phyloP scores from a whole-genome alignment of 2,329 filamentous ascomycete genomes.

The Endocalyx cinctus region DNA sequence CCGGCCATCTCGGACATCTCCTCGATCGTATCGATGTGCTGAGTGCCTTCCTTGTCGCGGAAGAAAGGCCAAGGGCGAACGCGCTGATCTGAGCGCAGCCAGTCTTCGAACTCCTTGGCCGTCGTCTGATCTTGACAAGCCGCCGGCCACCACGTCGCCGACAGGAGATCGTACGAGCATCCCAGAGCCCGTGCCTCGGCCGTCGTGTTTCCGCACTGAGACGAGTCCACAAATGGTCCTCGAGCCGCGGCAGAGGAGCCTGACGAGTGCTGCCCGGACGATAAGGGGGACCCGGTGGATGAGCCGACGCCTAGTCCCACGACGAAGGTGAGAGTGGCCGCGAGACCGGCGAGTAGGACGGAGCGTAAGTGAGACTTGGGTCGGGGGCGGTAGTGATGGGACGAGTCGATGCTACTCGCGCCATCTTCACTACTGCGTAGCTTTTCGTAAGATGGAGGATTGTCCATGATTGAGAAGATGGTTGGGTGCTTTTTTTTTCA shows the following conservation, averaged over 20 bases:
- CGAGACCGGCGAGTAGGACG: neutral
- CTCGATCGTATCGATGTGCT: neutral
- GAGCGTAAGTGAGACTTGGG: too few relatives aligned
- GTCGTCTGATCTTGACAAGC: constrained; percentile 1
- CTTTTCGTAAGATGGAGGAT: too few relatives aligned
- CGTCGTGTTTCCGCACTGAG: constrained; percentile 1
- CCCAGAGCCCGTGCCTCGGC: neutral
- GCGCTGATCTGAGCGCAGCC: neutral
- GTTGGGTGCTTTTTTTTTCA: too few relatives aligned
- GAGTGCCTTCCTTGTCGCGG: neutral
- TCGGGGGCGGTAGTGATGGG: too few relatives aligned
- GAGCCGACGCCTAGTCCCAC: neutral
- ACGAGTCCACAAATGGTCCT: neutral
- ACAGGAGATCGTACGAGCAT: neutral
- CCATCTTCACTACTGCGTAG: too few relatives aligned
- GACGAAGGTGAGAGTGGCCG: neutral
- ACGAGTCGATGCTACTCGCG: too few relatives aligned
- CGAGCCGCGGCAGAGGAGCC: too few relatives aligned
- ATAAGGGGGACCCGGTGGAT: neutral
- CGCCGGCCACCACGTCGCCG: neutral
- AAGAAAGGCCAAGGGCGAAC: neutral
- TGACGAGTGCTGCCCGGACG: neutral
- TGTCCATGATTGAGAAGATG: too few relatives aligned
- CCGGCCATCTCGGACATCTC: constrained; percentile 1
- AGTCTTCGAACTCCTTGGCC: neutral